Conservation (phyloP, 148 eudicot genomes). For the Cornus kousa region DNA sequence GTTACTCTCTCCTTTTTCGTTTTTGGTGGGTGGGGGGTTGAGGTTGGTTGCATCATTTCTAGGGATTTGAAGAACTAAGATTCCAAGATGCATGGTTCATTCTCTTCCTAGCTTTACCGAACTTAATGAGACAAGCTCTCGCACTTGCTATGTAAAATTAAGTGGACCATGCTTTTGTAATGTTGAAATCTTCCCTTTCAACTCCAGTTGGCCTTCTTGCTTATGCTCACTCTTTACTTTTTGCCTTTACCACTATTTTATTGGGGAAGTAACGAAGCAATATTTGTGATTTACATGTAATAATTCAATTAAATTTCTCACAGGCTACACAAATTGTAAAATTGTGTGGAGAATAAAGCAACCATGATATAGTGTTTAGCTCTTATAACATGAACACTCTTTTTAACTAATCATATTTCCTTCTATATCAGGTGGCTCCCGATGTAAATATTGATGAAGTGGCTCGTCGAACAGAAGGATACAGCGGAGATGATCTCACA, state of each 20-base stretch:
- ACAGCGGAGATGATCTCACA: conserved; percentile 98
- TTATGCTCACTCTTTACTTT: not conserved
- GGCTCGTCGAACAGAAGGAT: conserved; percentile 89
- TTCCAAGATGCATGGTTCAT: not conserved
- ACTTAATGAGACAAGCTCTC: not conserved
- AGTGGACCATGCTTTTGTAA: too few species aligned
- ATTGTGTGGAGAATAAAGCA: not conserved
- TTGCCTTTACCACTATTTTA: too few species aligned
- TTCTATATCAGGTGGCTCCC: conserved; percentile 54
- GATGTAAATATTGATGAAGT: conserved; percentile 87
- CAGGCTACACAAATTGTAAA: not conserved
- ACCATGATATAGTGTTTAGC: not conserved
- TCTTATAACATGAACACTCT: not conserved
- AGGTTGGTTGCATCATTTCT: too few species aligned
- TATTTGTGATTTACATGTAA: not conserved
- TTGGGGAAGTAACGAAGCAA: too few species aligned
- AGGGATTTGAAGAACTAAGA: not conserved
- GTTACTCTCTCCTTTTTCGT: too few species aligned
- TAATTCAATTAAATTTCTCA: too few species aligned
- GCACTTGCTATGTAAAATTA: too few species aligned
- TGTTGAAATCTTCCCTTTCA: too few species aligned
- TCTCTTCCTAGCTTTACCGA: not conserved
- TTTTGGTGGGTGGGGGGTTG: too few species aligned
- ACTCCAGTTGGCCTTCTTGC: not conserved
- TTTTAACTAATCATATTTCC: not conserved